A percentile compares a stretch with the other conserved stretches of the same genome.
phyloP scores from a whole-genome alignment of 176 grass and related monocot species.

The Echinochloa phyllopogon region DNA sequence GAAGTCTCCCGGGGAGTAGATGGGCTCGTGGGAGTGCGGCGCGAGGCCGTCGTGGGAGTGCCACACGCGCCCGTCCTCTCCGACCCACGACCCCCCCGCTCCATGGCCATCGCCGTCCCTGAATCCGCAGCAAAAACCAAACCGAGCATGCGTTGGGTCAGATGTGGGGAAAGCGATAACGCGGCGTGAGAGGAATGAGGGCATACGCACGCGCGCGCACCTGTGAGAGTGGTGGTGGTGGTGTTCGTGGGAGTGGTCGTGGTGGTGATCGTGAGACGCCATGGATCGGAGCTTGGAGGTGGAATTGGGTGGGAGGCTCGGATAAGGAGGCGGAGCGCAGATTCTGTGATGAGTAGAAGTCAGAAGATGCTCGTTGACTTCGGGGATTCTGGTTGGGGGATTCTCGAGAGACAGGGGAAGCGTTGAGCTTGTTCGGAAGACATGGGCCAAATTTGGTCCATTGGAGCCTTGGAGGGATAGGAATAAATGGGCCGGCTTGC shows the following conservation, averaged over 20 bases:
- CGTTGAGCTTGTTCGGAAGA: background rate
- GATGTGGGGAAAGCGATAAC: background rate
- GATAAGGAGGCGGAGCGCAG: constrained; percentile 21
- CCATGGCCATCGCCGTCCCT: constrained; percentile 33
- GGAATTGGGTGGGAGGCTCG: background rate
- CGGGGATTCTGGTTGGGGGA: background rate
- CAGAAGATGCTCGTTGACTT: constrained; percentile 13
- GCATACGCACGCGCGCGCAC: constrained; percentile 14
- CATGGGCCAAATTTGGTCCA: background rate
- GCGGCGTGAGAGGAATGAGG: background rate
- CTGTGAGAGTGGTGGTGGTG: constrained; percentile 52
- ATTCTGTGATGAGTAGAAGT: background rate
- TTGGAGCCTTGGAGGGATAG: background rate
- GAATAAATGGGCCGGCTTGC: background rate
- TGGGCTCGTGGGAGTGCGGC: constrained; percentile 96
- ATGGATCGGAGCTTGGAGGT: constrained; percentile 40
- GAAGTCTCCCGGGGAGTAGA: constrained; percentile 93
- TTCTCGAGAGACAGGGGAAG: background rate
- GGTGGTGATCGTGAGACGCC: constrained; percentile 65
- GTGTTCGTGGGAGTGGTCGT: constrained; percentile 30
- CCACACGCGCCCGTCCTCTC: constrained; percentile 77
- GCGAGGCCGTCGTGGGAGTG: constrained; percentile 96
- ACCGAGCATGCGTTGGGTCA: background rate
- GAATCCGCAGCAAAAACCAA: constrained; percentile 15
- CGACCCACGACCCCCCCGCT: constrained; percentile 61